Evolutionary conservation across 768 basidiomycete species (phyloP).

Genomic region (Pleurotus tuoliensis): DNA sequence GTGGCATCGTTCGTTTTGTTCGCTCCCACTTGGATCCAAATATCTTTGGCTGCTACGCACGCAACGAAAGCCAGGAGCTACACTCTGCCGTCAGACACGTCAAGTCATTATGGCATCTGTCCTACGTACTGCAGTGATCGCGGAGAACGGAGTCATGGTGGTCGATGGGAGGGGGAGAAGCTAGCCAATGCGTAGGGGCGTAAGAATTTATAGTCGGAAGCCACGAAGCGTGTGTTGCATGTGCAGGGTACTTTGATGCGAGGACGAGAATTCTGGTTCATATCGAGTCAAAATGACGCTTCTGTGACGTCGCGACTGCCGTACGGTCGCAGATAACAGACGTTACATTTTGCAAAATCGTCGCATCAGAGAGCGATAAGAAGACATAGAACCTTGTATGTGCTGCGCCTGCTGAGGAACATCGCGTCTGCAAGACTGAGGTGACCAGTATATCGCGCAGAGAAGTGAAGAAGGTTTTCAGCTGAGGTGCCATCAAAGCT

Average conservation of each 20-base stretch:
- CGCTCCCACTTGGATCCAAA: conserved; percentile 42
- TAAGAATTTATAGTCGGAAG: conserved; percentile 5
- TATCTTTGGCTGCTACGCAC: conserved; percentile 29
- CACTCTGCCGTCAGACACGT: background rate
- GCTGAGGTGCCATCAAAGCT: no score
- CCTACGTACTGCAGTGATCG: background rate
- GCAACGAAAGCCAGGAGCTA: conserved; percentile 15
- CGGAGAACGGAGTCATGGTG: background rate
- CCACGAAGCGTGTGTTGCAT: background rate
- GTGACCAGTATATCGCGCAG: no score
- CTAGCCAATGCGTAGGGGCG: background rate
- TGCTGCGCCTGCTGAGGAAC: no score
- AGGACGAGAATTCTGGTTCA: background rate
- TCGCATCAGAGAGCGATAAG: no score
- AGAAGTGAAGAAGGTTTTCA: no score
- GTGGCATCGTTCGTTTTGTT: conserved; percentile 40
- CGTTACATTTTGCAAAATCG: no score
- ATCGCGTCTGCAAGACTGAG: no score
- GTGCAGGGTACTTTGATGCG: background rate
- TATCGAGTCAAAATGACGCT: background rate
- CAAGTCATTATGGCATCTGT: background rate
- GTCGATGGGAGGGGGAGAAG: background rate
- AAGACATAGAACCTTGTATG: no score
- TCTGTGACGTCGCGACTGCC: background rate
- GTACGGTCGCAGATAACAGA: no score